Evolutionary conservation across 176 grass and related monocot species (phyloP).

Genomic region (Carex scoparia): DNA sequence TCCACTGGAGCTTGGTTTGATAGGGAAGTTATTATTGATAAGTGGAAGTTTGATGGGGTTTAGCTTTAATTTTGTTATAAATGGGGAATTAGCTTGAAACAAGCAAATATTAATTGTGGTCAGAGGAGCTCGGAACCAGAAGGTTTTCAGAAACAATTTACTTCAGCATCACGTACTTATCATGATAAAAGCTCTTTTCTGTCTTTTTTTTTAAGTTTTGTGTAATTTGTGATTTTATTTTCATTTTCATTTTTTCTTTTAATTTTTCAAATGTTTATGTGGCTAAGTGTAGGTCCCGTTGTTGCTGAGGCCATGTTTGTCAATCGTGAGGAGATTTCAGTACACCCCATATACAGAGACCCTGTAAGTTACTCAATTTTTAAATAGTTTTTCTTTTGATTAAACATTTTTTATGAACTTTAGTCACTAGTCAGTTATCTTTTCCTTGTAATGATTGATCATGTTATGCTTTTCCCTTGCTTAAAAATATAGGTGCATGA

Average conservation of each 20-base stretch:
- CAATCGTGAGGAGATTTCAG: constrained; percentile 90
- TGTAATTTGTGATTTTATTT: background rate
- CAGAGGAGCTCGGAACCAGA: background rate
- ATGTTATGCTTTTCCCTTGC: background rate
- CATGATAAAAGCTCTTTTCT: background rate
- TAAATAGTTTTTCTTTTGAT: background rate
- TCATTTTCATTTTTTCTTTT: background rate
- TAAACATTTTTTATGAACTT: background rate
- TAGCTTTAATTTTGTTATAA: background rate
- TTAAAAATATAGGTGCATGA: constrained; percentile 81
- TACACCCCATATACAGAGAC: constrained; percentile 86
- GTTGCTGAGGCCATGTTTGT: constrained; percentile 97
- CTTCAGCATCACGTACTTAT: background rate
- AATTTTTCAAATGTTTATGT: background rate
- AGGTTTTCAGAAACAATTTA: background rate
- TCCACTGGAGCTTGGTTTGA: background rate
- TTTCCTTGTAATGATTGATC: background rate
- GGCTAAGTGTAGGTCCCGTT: constrained; percentile 53
- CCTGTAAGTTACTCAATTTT: constrained; percentile 52
- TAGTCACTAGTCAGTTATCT: background rate
- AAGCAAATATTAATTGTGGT: background rate
- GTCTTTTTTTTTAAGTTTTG: background rate
- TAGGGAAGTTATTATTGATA: constrained; percentile 8
- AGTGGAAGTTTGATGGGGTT: constrained; percentile 9
- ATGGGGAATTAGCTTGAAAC: constrained; percentile 3